Evolutionary conservation across 257 asterid genomes (phyloP), one percentile per base, ranked within the genome.

Genomic region (Ballota nigra): DNA sequence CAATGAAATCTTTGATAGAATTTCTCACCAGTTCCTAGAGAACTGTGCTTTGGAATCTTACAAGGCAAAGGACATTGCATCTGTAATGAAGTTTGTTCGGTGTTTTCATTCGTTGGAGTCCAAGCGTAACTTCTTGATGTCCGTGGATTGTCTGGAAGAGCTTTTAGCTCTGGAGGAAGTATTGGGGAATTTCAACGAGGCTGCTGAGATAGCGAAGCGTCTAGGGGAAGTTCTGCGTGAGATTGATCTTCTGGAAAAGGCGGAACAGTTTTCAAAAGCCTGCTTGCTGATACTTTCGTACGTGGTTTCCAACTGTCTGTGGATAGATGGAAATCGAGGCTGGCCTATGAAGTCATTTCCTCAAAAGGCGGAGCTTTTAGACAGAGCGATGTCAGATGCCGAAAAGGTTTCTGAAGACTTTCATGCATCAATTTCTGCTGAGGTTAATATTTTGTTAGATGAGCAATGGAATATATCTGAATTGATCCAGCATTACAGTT

Each of bases 311-410:
- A 78, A 77, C 40, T 83, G 88, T 60, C 68, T 88, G 6, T 88
- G 95, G 95, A 31, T 36, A 3, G 56, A 75, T 19, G 76, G 80
- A 38, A 66, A 68, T 62, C 74, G 61, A 41, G 88, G 91, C 55
- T 89, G 93, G 96, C 87, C 89, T 8, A 19, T 81, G 45, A 85
- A 85, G 80, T 71, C 71, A 1, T 83, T 85, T 70, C 57, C 82
- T 23, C 16, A 40, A 0, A 82, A 77, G 70, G 79, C 56, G 36
- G 78, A 60, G 24, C 85, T 89, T 28, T 8, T 83, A 62, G 24
- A 47, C 4, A 84, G 78, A 70, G 86, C 85, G 13, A 59, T 55
- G 47, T 81, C 74, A 1, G 58, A 70, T 38, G 86, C 91, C 2
- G 22, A 26, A 40, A 72, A 62, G 51, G 87, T 77, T 20, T 76